These are phyloP conservation scores for Tuber melanosporum DNA, from an alignment of 495 filamentous ascomycete genomes.

Conservation along the genomic window DNA sequence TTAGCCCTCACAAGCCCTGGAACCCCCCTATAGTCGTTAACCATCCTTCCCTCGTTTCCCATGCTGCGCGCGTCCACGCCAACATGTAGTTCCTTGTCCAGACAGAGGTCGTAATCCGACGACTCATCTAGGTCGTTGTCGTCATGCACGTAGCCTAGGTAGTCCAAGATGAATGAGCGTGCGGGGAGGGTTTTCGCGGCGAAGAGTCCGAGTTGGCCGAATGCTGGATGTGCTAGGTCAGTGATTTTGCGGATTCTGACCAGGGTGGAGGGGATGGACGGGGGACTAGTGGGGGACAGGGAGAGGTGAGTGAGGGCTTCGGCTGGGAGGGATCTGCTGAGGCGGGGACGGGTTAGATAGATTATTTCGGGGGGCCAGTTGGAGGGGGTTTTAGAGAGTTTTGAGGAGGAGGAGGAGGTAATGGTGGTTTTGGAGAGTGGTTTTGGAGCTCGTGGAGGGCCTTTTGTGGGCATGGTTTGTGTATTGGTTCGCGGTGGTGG, in stretches of 20 bases:
- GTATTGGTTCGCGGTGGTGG: background rate
- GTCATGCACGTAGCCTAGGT: constrained; percentile 57
- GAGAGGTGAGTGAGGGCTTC: constrained; percentile 42
- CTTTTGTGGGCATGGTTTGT: constrained; percentile 21
- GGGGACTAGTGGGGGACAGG: constrained; percentile 29
- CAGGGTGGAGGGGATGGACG: constrained; percentile 46
- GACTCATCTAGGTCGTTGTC: constrained; percentile 42
- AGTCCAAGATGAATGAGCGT: constrained; percentile 56
- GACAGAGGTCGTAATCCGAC: constrained; percentile 62
- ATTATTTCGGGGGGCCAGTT: constrained; percentile 55
- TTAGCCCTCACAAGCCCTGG: constrained; percentile 42
- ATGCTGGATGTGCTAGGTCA: constrained; percentile 54
- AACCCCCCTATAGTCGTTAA: constrained; percentile 69
- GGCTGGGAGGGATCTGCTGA: constrained; percentile 49
- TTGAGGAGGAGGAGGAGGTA: constrained; percentile 8
- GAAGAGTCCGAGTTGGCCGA: constrained; percentile 61
- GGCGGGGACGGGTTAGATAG: constrained; percentile 50
- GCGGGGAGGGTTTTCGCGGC: constrained; percentile 54
- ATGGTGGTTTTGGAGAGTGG: background rate
- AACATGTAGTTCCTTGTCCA: constrained; percentile 53
- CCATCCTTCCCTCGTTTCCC: constrained; percentile 66
- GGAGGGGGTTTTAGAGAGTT: constrained; percentile 14
- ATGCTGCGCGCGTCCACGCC: constrained; percentile 57
- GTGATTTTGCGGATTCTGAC: constrained; percentile 54
- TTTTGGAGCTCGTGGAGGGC: background rate